These are phyloP conservation scores for Nectriaceae sp. DNA, from an alignment of 2,329 filamentous ascomycete species.

Conservation along the genomic window DNA sequence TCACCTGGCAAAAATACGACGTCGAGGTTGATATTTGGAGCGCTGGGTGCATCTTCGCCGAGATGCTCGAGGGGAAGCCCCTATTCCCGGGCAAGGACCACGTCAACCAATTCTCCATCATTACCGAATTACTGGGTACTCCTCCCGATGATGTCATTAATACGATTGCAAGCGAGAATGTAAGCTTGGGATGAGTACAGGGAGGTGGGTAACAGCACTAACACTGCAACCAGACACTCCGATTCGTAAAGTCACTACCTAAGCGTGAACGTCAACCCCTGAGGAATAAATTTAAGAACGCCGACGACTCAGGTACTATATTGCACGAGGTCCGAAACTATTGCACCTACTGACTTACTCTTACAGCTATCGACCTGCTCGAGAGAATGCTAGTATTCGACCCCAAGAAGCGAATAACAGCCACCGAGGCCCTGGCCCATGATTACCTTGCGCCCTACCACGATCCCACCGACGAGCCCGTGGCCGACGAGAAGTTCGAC, in stretches of 20 bases:
- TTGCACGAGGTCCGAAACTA: no score
- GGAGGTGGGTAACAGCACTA: slow-evolving; percentile 4
- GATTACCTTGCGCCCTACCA: slow-evolving; percentile 96
- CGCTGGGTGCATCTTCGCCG: slow-evolving; percentile 96
- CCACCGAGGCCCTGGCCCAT: slow-evolving; percentile 81
- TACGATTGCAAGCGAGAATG: slow-evolving; percentile 97
- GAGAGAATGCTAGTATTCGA: slow-evolving; percentile 98
- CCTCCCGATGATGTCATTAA: slow-evolving; percentile 98
- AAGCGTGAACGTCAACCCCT: slow-evolving; percentile 91
- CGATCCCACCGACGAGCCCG: slow-evolving; percentile 93
- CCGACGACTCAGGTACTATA: slow-evolving; percentile 75
- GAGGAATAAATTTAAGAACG: slow-evolving; percentile 89
- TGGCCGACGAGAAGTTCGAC: slow-evolving; percentile 96
- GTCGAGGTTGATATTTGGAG: slow-evolving; percentile 99
- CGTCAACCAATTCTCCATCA: slow-evolving; percentile 99
- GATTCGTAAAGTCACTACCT: slow-evolving; percentile 96
- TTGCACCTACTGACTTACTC: no score
- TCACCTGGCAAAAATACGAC: slow-evolving; percentile 99
- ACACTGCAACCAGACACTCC: slow-evolving; percentile 66
- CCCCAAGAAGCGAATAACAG: slow-evolving; percentile 92
- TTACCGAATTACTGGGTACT: slow-evolving; percentile 94
- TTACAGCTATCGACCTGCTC: slow-evolving; percentile 81
- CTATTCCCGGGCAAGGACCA: slow-evolving; percentile 99
- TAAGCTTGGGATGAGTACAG: slow-evolving; percentile 44
- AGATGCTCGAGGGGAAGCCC: slow-evolving; percentile 98